phyloP scores from a whole-genome alignment of 202 grass and related monocot genomes.

The Hordeum pubiflorum region DNA sequence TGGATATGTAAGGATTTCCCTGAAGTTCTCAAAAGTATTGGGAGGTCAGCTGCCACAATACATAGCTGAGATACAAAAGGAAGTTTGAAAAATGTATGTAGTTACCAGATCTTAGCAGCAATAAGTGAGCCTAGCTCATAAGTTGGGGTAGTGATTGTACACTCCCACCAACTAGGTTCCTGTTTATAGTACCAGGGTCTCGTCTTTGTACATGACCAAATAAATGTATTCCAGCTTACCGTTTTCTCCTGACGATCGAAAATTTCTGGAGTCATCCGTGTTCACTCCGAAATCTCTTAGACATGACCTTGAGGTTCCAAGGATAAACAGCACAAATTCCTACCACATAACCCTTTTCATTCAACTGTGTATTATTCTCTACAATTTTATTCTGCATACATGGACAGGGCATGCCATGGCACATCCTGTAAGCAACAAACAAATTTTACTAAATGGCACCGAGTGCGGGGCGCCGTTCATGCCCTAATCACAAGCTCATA shows the following conservation, averaged over 20 bases:
- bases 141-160: neutral
- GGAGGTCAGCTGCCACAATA: neutral
- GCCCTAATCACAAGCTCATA: slow-evolving; percentile 86
- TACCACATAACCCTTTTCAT: neutral
- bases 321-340: neutral
- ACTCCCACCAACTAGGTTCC: neutral
- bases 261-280: no score
- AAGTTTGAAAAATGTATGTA: neutral
- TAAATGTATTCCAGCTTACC: neutral
- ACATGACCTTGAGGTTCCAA: neutral
- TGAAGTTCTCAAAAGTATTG: neutral
- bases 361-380: slow-evolving; percentile 14
- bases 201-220: neutral
- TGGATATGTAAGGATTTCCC: neutral
- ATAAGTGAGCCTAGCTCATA: neutral
- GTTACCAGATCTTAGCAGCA: neutral
- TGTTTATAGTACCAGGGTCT: neutral
- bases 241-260: no score
- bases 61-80: neutral
- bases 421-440: slow-evolving; percentile 23
- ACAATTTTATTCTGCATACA: slow-evolving; percentile 12
- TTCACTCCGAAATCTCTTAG: neutral
- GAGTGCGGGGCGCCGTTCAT: slow-evolving; percentile 36
- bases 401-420: neutral
- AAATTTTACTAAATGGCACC: slow-evolving; percentile 22